These are phyloP conservation scores for Nevesoporus exiguus DNA, from an alignment of 768 basidiomycete genomes.

Conservation along the genomic window DNA sequence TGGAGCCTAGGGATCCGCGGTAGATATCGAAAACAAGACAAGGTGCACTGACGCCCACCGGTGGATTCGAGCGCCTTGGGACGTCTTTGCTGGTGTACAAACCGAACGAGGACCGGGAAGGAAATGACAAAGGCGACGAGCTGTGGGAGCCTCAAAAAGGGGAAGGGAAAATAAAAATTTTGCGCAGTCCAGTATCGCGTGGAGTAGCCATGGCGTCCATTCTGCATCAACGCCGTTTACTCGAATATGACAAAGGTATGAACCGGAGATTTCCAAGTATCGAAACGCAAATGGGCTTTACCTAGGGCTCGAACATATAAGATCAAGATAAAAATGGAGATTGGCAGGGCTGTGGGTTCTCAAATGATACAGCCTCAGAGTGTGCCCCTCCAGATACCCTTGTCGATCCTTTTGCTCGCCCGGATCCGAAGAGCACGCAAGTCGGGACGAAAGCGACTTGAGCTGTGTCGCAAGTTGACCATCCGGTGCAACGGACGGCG, in stretches of 20 bases:
- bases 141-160: constrained; percentile 2
- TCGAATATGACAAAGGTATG: constrained; percentile 8
- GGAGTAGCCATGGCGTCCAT: not conserved
- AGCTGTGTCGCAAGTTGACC: not conserved
- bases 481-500: constrained; percentile 19
- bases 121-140: not conserved
- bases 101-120: not conserved
- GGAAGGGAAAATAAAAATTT: not conserved
- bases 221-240: constrained; percentile 20
- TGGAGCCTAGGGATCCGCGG: constrained; percentile 27
- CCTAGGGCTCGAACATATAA: constrained; percentile 4
- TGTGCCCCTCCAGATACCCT: not conserved
- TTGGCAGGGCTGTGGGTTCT: constrained; percentile 3
- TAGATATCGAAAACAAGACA: constrained; percentile 2
- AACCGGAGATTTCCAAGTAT: constrained; percentile 12
- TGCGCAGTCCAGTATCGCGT: not conserved
- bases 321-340: not conserved
- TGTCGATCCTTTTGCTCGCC: not conserved
- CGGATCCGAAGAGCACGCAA: constrained; percentile 18
- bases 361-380: not conserved
- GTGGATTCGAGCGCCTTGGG: not conserved
- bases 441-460: not conserved
- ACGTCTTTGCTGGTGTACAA: not conserved
- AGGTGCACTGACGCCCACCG: not conserved
- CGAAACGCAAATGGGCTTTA: not conserved